Percentiles rank a stretch among this genome's conserved stretches.
Evolutionary conservation across 768 basidiomycete species (phyloP).

Genomic region (Mrakia blollopis): DNA sequence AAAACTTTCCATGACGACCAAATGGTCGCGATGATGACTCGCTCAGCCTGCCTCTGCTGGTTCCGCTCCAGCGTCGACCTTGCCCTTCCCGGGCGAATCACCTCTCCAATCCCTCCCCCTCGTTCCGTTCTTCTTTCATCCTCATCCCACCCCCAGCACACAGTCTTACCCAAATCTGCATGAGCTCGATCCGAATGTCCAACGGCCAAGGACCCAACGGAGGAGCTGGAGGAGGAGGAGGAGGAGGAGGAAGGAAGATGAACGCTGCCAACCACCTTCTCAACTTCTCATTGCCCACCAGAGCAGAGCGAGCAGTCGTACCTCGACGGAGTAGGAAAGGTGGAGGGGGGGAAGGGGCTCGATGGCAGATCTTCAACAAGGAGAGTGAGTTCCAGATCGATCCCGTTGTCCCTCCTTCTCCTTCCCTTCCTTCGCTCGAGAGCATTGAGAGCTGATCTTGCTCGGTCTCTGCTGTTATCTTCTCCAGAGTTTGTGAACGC

Average conservation of each 20-base stretch:
- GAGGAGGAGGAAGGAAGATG: conserved; percentile 8
- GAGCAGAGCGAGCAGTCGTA: conserved; percentile 48
- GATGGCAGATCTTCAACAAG: conserved; percentile 75
- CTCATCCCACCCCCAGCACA: too few relatives aligned
- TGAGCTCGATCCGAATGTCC: neutral
- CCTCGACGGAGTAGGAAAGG: conserved; percentile 73
- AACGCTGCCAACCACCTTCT: conserved; percentile 65
- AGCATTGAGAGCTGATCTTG: neutral
- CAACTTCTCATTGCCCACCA: conserved; percentile 87
- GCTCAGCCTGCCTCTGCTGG: neutral
- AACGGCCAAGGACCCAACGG: neutral
- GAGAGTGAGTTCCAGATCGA: conserved; percentile 68
- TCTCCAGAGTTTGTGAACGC: conserved; percentile 89
- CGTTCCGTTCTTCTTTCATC: neutral
- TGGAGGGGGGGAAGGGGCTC: conserved; percentile 47
- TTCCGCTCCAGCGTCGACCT: neutral
- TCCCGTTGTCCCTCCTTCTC: neutral
- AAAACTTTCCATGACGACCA: neutral
- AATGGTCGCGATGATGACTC: neutral
- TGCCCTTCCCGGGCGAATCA: neutral
- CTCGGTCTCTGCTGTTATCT: conserved; percentile 9
- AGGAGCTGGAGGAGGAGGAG: conserved; percentile 7
- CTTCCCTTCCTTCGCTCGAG: neutral
- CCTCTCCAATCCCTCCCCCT: neutral
- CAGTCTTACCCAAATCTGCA: neutral